Evolutionary conservation across 352 stramenopile species (phyloP).

Genomic region (Phytophthora podocarpi): DNA sequence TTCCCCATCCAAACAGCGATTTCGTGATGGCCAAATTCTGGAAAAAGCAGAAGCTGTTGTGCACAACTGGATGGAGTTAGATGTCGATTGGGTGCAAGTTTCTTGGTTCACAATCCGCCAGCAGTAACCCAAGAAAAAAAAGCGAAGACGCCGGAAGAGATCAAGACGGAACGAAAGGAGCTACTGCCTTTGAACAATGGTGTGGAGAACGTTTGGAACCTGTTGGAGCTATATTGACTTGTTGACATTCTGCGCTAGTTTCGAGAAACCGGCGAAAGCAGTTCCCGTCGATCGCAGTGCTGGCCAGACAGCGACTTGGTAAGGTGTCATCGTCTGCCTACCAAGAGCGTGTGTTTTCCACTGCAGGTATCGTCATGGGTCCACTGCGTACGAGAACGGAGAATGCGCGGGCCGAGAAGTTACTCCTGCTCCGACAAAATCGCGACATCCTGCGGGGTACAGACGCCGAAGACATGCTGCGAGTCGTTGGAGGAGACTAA

Average conservation of each 20-base stretch:
- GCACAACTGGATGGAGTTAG: not conserved
- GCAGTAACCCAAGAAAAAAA: not conserved
- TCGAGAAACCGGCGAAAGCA: not conserved
- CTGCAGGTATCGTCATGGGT: not conserved
- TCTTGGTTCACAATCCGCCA: not conserved
- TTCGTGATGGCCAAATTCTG: not conserved
- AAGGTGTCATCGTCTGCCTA: slow-evolving; percentile 4
- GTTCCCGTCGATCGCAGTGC: slow-evolving; percentile 3
- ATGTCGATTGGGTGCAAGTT: slow-evolving; percentile 4
- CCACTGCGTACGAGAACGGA: not conserved
- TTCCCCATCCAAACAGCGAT: not conserved
- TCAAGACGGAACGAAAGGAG: too few relatives aligned
- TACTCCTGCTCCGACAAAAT: not conserved
- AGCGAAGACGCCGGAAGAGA: too few relatives aligned
- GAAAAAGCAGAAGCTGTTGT: not conserved
- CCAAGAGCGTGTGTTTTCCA: slow-evolving; percentile 9
- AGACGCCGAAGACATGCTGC: too few relatives aligned
- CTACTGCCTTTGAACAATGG: too few relatives aligned
- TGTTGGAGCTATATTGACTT: slow-evolving; percentile 9
- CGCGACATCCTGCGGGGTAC: too few relatives aligned
- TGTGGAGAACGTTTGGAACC: not conserved
- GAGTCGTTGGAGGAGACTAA: too few relatives aligned
- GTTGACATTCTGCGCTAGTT: slow-evolving; percentile 11
- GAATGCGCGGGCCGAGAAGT: not conserved
- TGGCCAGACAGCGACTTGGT: not conserved